Evolutionary conservation across 805 yeast species (phyloP).

Genomic region (Candida manassasensis): DNA sequence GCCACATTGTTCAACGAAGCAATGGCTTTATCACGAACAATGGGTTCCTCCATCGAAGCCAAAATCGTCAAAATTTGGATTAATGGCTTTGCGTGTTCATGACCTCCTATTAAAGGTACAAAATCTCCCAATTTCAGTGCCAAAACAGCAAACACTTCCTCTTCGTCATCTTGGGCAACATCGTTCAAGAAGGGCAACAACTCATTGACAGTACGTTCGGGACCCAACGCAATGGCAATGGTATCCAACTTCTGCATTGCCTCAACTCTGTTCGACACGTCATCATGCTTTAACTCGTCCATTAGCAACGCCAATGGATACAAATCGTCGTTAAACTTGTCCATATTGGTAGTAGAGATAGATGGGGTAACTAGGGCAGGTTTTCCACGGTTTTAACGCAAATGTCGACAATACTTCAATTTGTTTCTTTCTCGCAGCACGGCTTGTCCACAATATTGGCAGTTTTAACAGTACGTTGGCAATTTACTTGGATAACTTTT

Average conservation of each 20-base stretch:
- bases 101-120: slow-evolving; percentile 87
- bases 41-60: slow-evolving; percentile 92
- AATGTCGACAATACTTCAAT: too few relatives aligned
- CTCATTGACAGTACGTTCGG: slow-evolving; percentile 85
- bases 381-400: too few relatives aligned
- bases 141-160: slow-evolving; percentile 90
- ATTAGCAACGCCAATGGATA: slow-evolving; percentile 93
- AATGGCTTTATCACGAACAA: slow-evolving; percentile 92
- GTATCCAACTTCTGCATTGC: slow-evolving; percentile 95
- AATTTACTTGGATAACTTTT: too few relatives aligned
- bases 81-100: slow-evolving; percentile 44
- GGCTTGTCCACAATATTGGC: too few relatives aligned
- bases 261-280: slow-evolving; percentile 84
- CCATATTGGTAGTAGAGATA: slow-evolving; percentile 21
- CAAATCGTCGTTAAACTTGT: slow-evolving; percentile 51
- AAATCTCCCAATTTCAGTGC: slow-evolving; percentile 88
- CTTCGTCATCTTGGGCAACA: slow-evolving; percentile 95
- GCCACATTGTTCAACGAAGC: slow-evolving; percentile 74
- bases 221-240: slow-evolving; percentile 91
- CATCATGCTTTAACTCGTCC: slow-evolving; percentile 97
- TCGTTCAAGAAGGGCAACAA: slow-evolving; percentile 85
- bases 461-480: too few relatives aligned
- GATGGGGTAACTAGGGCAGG: too few relatives aligned
- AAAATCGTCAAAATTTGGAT: slow-evolving; percentile 70
- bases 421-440: too few relatives aligned